Conservation (phyloP, 495 filamentous ascomycete genomes). For the Trichocladium antarcticum region DNA sequence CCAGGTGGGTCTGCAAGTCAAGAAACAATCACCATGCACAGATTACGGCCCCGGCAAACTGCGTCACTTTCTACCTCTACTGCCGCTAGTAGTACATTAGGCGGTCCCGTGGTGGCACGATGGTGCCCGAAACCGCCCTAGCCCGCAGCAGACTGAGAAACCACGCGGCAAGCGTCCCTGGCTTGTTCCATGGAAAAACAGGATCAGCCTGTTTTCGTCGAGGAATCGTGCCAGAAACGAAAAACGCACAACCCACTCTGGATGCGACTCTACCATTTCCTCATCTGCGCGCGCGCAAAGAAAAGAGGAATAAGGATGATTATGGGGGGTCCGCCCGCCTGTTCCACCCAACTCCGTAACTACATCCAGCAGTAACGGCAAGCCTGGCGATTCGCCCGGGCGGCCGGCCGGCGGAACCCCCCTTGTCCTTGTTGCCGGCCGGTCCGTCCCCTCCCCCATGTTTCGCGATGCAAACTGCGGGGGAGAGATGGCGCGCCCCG, state of each 20-base stretch:
- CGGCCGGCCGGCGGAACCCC: no score
- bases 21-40: no score
- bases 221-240: conserved; percentile 1
- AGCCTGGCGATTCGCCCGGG: conserved; percentile 4
- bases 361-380: no score
- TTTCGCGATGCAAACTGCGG: background rate
- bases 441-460: conserved; percentile 8
- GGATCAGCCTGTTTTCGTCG: background rate
- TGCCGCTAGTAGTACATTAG: no score
- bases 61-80: no score
- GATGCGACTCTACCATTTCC: conserved; percentile 1
- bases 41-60: no score
- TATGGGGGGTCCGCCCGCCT: no score
- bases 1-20: no score
- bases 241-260: background rate
- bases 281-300: background rate
- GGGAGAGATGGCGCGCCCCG: background rate
- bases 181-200: no score
- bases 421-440: background rate
- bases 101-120: conserved; percentile 4
- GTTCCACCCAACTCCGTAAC: no score
- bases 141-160: no score
- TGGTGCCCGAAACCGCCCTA: background rate
- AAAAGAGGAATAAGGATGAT: no score
- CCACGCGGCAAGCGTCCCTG: background rate